Conservation (phyloP, 1,284 basidiomycete genomes). For the Thelephora terrestris region DNA sequence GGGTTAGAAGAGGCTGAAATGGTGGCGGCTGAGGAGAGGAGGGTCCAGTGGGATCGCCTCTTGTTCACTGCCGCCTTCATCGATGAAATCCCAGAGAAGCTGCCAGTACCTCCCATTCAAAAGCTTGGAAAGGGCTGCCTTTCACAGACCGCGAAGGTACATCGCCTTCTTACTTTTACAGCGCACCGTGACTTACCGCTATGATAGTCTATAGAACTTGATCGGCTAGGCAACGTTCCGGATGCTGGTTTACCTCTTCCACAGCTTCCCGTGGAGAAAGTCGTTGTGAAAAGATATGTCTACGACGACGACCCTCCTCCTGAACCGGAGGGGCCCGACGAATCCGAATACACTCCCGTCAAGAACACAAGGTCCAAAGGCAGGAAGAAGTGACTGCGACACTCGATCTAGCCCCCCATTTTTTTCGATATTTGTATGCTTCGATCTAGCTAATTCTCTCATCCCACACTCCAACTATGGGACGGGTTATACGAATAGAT, state of each 20-base stretch:
- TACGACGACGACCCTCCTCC: conserved; percentile 63
- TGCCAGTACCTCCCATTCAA: conserved; percentile 31
- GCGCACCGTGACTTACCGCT: not conserved
- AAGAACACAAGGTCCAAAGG: conserved; percentile 41
- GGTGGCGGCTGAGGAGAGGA: conserved; percentile 27
- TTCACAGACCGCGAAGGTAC: conserved; percentile 54
- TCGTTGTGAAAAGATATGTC: conserved; percentile 72
- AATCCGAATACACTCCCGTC: conserved; percentile 23
- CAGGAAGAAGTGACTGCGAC: conserved; percentile 30
- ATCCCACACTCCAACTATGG: not conserved
- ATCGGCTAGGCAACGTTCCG: conserved; percentile 66
- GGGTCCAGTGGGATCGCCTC: conserved; percentile 74
- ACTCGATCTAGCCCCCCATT: conserved; percentile 3
- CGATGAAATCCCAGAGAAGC: conserved; percentile 45
- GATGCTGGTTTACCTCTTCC: conserved; percentile 50
- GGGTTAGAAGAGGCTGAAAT: conserved; percentile 18
- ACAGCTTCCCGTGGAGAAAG: conserved; percentile 53
- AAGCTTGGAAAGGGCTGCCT: conserved; percentile 52
- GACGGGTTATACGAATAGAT: conserved; percentile 8
- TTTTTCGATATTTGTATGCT: conserved; percentile 5
- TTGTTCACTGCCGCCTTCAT: conserved; percentile 51
- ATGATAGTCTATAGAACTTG: conserved; percentile 28
- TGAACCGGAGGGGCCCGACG: conserved; percentile 9
- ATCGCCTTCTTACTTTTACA: conserved; percentile 10
- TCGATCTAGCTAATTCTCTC: not conserved